phyloP scores from a whole-genome alignment of 75 land plant genomes.

The Selaginella moellendorffii region DNA sequence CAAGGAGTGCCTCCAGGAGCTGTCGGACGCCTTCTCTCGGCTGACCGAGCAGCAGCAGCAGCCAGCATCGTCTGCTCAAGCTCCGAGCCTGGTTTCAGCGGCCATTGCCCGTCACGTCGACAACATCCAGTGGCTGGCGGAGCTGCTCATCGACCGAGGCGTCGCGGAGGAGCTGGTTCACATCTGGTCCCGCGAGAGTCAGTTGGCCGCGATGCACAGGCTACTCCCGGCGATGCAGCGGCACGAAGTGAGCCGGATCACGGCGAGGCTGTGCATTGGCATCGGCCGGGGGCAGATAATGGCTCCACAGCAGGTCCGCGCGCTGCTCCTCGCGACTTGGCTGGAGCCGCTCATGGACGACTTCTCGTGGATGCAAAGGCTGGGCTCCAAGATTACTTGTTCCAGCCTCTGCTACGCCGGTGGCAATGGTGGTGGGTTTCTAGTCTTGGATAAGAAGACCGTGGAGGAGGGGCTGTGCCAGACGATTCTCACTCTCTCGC shows the following conservation, averaged over 20 bases:
- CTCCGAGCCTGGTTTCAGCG: neutral
- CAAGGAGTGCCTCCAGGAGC: neutral
- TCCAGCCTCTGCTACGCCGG: too few relatives aligned
- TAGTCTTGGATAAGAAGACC: neutral
- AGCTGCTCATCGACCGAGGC: neutral
- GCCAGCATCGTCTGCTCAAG: neutral
- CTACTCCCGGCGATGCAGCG: constrained; percentile 44
- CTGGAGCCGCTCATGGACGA: constrained; percentile 78
- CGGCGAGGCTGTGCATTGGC: constrained; percentile 73
- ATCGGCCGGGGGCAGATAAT: constrained; percentile 76
- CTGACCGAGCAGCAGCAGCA: neutral
- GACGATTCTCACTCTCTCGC: neutral
- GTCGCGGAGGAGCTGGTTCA: neutral
- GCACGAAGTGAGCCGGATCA: constrained; percentile 69
- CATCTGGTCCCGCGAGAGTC: neutral
- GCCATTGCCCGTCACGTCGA: neutral
- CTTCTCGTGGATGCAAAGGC: constrained; percentile 84
- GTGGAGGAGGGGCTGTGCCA: neutral
- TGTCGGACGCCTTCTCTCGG: neutral
- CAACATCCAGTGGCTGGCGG: neutral
- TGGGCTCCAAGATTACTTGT: neutral
- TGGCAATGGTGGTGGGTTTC: neutral
- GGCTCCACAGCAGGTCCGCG: constrained; percentile 59
- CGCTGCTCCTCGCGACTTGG: constrained; percentile 54
- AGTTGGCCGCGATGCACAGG: neutral